A percentile compares a stretch with the other conserved stretches of the same genome.
phyloP scores from a whole-genome alignment of 306 rosid species.

The Rubus idaeus region DNA sequence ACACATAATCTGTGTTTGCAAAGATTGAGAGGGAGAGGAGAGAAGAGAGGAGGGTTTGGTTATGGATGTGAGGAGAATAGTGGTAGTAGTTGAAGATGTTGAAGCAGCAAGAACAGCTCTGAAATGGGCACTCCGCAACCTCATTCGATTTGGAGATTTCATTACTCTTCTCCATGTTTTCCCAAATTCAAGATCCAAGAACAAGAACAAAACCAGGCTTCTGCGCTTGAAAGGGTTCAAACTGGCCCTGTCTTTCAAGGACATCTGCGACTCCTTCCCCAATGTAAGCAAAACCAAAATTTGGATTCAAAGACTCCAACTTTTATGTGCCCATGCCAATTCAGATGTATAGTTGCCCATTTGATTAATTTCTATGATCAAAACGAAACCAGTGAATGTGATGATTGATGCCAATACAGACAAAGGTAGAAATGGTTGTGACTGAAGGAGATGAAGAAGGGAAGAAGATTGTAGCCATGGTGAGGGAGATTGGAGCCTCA shows the following conservation, averaged over 20 bases:
- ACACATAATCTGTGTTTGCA: not conserved
- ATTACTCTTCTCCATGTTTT: conserved; percentile 81
- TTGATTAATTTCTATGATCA: conserved; percentile 5
- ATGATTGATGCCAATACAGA: conserved; percentile 57
- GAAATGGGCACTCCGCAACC: conserved; percentile 74
- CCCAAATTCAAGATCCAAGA: conserved; percentile 53
- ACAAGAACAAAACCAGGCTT: conserved; percentile 49
- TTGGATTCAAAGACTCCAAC: not conserved
- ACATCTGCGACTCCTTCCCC: conserved; percentile 65
- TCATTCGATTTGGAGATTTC: conserved; percentile 69
- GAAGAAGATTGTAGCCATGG: conserved; percentile 53
- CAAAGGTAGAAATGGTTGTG: conserved; percentile 90
- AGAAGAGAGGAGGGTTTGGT: not conserved
- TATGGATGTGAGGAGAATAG: conserved; percentile 85
- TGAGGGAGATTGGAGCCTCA: conserved; percentile 71
- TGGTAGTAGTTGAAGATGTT: conserved; percentile 80
- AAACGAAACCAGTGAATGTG: conserved; percentile 16
- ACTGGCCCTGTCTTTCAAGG: conserved; percentile 77
- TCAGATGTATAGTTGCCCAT: not conserved
- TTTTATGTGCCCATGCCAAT: not conserved
- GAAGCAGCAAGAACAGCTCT: conserved; percentile 85
- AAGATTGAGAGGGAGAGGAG: conserved; percentile 5
- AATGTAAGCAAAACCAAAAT: conserved; percentile 32
- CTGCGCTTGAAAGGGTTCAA: conserved; percentile 76
- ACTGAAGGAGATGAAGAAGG: conserved; percentile 81